Evolutionary conservation across 2,329 filamentous ascomycete genomes (phyloP).

Genomic region (Fusarium sp.): DNA sequence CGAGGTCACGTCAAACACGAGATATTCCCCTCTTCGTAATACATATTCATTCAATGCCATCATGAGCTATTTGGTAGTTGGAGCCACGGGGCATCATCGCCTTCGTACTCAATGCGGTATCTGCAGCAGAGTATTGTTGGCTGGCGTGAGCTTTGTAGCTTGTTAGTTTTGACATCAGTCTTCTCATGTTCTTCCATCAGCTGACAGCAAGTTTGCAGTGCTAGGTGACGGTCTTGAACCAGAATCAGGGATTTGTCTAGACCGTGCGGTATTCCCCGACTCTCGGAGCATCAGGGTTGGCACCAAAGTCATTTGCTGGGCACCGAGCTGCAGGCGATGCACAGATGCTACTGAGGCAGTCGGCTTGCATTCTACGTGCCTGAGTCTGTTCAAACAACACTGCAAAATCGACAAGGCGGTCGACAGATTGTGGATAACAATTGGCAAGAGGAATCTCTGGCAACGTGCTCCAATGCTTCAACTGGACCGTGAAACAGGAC

Average conservation of each 20-base stretch:
- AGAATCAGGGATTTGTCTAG: neutral
- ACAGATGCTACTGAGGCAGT: neutral
- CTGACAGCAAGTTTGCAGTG: neutral
- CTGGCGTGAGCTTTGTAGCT: neutral
- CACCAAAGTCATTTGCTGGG: neutral
- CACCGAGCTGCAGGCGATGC: slow-evolving; percentile 1
- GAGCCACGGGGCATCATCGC: neutral
- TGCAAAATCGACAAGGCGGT: neutral
- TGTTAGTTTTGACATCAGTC: neutral
- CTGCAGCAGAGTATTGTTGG: neutral
- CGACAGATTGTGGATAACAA: slow-evolving; percentile 4
- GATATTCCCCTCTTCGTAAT: neutral
- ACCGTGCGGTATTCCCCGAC: neutral
- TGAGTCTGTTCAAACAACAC: neutral
- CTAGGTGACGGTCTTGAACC: neutral
- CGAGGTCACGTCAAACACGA: neutral
- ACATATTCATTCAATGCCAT: neutral
- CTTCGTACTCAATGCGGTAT: slow-evolving; percentile 12
- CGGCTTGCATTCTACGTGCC: neutral
- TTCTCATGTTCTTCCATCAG: fast-evolving
- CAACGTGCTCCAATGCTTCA: slow-evolving; percentile 3
- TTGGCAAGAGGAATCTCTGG: slow-evolving; percentile 2
- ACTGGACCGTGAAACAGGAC: neutral
- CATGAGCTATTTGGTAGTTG: neutral
- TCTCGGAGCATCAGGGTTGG: neutral